Base-by-base conservation (phyloP, 345 rosid genomes). In the Brassica rapa region DNA sequence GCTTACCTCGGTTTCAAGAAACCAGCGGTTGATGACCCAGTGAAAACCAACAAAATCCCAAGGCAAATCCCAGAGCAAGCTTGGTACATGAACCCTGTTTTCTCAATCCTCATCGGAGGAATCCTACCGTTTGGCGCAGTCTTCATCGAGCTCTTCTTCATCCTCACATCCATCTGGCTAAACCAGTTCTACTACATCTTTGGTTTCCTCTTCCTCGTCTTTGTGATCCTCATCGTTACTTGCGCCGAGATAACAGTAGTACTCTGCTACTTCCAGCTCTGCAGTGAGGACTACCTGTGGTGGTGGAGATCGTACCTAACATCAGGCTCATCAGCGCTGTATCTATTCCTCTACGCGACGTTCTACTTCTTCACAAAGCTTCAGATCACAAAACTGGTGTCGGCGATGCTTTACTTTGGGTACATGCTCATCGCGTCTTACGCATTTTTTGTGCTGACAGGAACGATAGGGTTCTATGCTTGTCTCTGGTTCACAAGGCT, bases 341-440 rank as follows among this genome's bases (percentile, higher is more conserved):
- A 89, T 66, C 91, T 89, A 61, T 89, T 91, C 87, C 91, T 89
- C 16, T 91, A 91, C 2, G 96, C 96, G 0, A 82, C 96, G 3
- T 91, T 91, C 82, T 89, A 91, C 88, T 91, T 91, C 89, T 91
- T 88, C 86, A 91, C 93, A n/a, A 91, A 91, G 87, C 96, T 91
- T 12, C 91, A 89, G 74, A 91, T 91, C 83, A 88, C 96, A 1
- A 91, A 91, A 79, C 74, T 88, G 33, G 92, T 91, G 11, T 91
- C 96, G 29, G 29, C 29, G 29, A 25, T 25, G 29, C 29, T 25
- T 25, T 25, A 25, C 29, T 25, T 25, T 25, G 29, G 29, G 29
- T 25, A 25, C 29, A 25, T 25, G 29, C 29, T 25, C 29, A 25
- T 25, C 29, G 29, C 29, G 29, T 25, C 29, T 25, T 25, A 25